phyloP scores from a whole-genome alignment of 805 yeast genomes.

The Yamadazyma takamatsuzukensis region DNA sequence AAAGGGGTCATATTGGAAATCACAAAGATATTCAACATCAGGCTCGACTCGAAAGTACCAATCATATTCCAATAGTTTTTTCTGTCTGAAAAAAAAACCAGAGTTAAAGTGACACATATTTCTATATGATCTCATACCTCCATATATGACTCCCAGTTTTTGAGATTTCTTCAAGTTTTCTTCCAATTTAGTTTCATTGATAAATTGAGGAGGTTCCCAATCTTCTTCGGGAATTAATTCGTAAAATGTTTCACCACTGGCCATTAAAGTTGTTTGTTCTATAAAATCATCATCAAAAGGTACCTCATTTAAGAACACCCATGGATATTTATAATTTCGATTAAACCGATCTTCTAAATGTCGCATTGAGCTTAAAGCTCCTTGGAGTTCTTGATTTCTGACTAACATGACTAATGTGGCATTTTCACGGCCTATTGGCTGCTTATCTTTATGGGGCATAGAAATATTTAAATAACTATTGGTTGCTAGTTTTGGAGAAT shows the following conservation, averaged over 20 bases:
- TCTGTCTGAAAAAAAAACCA: slow-evolving; percentile 54
- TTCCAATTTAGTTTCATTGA: slow-evolving; percentile 27
- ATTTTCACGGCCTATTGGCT: slow-evolving; percentile 56
- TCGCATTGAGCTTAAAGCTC: slow-evolving; percentile 53
- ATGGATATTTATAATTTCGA: slow-evolving; percentile 35
- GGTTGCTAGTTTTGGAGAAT: slow-evolving; percentile 25
- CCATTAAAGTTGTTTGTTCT: slow-evolving; percentile 42
- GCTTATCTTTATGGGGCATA: slow-evolving; percentile 26
- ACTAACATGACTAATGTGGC: slow-evolving; percentile 88
- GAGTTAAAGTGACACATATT: slow-evolving; percentile 75
- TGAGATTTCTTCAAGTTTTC: slow-evolving; percentile 19
- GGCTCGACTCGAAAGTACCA: slow-evolving; percentile 66
- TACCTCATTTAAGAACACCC: slow-evolving; percentile 43
- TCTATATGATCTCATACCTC: slow-evolving; percentile 48
- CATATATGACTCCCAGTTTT: slow-evolving; percentile 34
- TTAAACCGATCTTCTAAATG: slow-evolving; percentile 43
- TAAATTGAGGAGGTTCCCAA: slow-evolving; percentile 39
- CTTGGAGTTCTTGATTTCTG: slow-evolving; percentile 72
- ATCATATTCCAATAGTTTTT: slow-evolving; percentile 42
- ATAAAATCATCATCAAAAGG: slow-evolving; percentile 40
- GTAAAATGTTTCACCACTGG: slow-evolving; percentile 38
- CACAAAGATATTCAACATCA: slow-evolving; percentile 52
- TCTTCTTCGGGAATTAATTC: slow-evolving; percentile 38
- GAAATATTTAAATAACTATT: slow-evolving; percentile 22
- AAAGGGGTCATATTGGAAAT: slow-evolving; percentile 55